phyloP scores from a whole-genome alignment of 495 filamentous ascomycete species.

The Tuber borchii region DNA sequence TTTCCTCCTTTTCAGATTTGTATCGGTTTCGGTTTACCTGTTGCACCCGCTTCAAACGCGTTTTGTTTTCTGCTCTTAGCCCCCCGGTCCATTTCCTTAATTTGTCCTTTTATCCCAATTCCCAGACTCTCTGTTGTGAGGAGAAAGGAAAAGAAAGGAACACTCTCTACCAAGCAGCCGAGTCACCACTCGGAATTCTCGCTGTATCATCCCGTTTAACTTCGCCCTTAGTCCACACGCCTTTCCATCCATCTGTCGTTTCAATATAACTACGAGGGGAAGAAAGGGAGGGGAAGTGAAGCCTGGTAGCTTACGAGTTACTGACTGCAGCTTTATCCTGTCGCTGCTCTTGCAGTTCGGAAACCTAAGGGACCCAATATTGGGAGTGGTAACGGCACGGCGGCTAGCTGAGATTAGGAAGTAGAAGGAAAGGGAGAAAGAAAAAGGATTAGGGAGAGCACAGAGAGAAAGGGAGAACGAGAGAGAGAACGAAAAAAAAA shows the following conservation, averaged over 20 bases:
- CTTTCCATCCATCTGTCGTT: conserved; percentile 24
- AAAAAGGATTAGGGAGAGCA: conserved; percentile 14
- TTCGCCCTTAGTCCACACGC: conserved; percentile 26
- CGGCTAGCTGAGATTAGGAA: conserved; percentile 1
- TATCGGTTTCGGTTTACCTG: neutral
- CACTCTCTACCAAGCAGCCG: conserved; percentile 20
- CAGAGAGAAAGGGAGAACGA: neutral
- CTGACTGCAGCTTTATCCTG: neutral
- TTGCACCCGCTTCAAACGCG: conserved; percentile 4
- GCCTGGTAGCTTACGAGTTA: neutral
- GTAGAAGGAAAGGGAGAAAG: neutral
- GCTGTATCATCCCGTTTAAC: conserved; percentile 24
- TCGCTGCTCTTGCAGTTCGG: neutral
- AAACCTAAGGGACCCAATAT: neutral
- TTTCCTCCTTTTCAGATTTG: neutral
- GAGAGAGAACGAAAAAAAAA: conserved; percentile 12
- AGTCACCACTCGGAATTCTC: conserved; percentile 29
- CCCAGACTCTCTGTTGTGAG: neutral
- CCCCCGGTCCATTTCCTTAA: neutral
- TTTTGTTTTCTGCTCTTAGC: neutral
- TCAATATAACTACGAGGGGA: conserved; percentile 19
- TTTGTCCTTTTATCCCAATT: conserved; percentile 2
- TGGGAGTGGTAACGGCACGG: neutral
- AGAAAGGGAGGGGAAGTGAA: conserved; percentile 26
- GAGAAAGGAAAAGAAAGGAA: neutral